Percentiles rank a stretch among this genome's conserved stretches.
These are phyloP conservation scores for Peziza echinospora DNA, from an alignment of 495 filamentous ascomycete species.

Conservation along the genomic window DNA sequence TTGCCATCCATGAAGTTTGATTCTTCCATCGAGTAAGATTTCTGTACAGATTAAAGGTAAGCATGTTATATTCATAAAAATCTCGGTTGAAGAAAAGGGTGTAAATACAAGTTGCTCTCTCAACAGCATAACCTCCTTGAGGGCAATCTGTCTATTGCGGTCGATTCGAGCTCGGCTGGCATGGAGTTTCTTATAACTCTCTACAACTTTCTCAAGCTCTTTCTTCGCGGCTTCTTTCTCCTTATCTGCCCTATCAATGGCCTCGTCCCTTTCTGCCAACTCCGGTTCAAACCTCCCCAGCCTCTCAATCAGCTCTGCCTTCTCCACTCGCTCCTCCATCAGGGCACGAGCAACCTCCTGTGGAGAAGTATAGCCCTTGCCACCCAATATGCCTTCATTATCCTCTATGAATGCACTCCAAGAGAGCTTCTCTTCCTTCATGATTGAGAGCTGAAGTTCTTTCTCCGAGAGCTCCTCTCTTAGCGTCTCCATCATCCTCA, in stretches of 20 bases:
- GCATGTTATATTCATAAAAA: neutral
- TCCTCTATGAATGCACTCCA: constrained; percentile 75
- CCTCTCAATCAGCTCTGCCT: constrained; percentile 50
- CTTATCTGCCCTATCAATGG: constrained; percentile 47
- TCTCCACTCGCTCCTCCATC: constrained; percentile 59
- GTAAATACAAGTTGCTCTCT: constrained; percentile 45
- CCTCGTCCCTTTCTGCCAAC: constrained; percentile 54
- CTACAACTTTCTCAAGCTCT: constrained; percentile 50
- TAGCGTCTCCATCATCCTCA: constrained; percentile 53
- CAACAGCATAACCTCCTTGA: constrained; percentile 85
- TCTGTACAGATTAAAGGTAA: constrained; percentile 18
- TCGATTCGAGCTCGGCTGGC: constrained; percentile 51
- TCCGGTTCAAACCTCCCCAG: constrained; percentile 62
- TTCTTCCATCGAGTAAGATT: constrained; percentile 79
- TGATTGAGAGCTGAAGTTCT: constrained; percentile 56
- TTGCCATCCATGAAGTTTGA: constrained; percentile 56
- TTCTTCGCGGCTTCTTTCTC: constrained; percentile 37
- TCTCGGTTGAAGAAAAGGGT: neutral
- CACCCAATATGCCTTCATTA: constrained; percentile 21
- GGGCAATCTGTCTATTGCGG: constrained; percentile 57
- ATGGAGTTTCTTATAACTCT: constrained; percentile 24
- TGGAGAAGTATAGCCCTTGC: constrained; percentile 66
- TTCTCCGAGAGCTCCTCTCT: constrained; percentile 55
- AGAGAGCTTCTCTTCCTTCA: constrained; percentile 69
- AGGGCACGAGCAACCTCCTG: constrained; percentile 72